Evolutionary conservation across 805 yeast genomes (phyloP), one percentile per base, ranked within the genome.

Genomic region (Sugiyamaella smithiae): DNA sequence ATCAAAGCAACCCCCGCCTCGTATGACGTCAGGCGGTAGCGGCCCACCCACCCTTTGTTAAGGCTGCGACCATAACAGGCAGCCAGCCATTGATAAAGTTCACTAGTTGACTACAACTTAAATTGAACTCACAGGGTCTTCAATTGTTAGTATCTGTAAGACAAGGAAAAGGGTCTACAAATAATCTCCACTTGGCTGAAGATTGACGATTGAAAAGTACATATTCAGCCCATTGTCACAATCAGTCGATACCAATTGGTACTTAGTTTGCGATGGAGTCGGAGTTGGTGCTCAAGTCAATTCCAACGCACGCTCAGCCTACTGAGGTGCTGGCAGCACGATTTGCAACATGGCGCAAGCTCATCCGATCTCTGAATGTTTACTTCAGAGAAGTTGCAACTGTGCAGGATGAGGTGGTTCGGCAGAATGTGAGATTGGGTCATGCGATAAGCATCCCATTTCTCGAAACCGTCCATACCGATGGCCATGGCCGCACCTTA

Each of bases 261-360:
- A 12, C 38, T 12, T 14, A 19, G 38, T 16, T n/a, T 14, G 38
- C 38, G 22, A 35, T 35, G 38, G 38, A 35, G 19, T 35, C 22
- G 9, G 38, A 35, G 11, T 19, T 35, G 38, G 22, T 20, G 19
- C 41, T 46, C 33, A 46, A 46, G 43, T 14, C 38, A 24, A 54
- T 84, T 33, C 89, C 89, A 4, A 73, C 78, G 5, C 66, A 69
- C 37, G 80, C 85, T 2, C 80, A 80, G 57, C 98, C 98, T 8
- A 89, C 97, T 1, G 97, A 90, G 50, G 78, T 86, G 5, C 71
- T 91, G 51, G 93, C 96, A 1, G 75, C 79, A 24, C 73, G 98
- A 54, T 90, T 91, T 65, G 76, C 82, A 43, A 84, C 95, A 2
- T 91, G 97, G 97, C 74, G 96, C 50, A 75, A 78, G 35, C 80